These are phyloP conservation scores for Pseudogymnoascus sp. DNA, from an alignment of 2,329 filamentous ascomycete genomes.

Conservation along the genomic window DNA sequence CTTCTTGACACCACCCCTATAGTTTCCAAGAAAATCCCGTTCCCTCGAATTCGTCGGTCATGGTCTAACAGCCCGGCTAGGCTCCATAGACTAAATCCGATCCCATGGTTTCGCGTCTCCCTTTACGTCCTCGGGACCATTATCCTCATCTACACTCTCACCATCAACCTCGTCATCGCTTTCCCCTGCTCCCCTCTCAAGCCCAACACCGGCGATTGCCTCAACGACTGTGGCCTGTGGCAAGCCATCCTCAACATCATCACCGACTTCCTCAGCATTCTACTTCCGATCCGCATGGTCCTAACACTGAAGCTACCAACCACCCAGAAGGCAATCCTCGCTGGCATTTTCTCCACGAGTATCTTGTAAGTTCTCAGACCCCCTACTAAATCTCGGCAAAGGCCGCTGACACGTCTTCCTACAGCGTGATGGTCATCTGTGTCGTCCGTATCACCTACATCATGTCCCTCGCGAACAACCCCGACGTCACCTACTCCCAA, in stretches of 20 bases:
- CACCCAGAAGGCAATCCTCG: background rate
- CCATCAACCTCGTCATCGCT: constrained; percentile 4
- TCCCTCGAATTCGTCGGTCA: background rate
- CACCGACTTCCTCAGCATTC: background rate
- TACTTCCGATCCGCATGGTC: background rate
- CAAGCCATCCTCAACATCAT: constrained; percentile 3
- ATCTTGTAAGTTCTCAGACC: background rate
- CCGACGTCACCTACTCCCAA: constrained; percentile 9
- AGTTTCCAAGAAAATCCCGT: background rate
- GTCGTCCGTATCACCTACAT: constrained; percentile 9
- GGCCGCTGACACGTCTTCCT: background rate
- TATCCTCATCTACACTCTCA: constrained; percentile 1
- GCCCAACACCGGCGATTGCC: background rate
- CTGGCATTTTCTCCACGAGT: background rate
- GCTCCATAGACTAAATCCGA: background rate
- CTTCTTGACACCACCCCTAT: background rate
- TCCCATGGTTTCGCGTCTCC: background rate
- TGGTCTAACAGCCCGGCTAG: background rate
- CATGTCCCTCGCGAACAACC: constrained; percentile 2
- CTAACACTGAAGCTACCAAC: background rate
- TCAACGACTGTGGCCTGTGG: background rate
- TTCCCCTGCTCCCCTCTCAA: background rate
- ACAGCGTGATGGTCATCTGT: background rate
- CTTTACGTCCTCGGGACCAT: background rate
- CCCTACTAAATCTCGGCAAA: background rate